Conservation (phyloP, 2,329 filamentous ascomycete species). For the Epichloe amarillans region DNA sequence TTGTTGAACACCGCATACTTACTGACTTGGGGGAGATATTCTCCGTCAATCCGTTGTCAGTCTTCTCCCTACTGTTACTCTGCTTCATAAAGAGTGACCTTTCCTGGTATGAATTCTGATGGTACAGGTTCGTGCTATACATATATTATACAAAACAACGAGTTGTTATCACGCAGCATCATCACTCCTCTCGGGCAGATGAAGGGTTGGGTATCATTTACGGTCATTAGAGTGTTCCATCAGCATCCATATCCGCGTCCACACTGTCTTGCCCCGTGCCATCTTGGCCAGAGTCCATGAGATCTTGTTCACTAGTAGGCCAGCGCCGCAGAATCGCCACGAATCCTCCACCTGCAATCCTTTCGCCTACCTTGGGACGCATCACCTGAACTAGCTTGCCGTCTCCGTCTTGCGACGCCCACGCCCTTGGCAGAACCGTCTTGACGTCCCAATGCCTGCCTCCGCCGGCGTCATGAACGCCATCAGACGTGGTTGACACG, state of each 20-base stretch:
- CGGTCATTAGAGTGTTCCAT: neutral
- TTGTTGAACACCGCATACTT: too few relatives aligned
- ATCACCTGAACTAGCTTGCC: constrained; percentile 23
- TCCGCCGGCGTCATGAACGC: constrained; percentile 31
- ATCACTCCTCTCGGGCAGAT: neutral
- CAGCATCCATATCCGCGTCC: neutral
- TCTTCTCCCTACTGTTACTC: too few relatives aligned
- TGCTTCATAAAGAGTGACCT: too few relatives aligned
- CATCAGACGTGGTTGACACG: constrained; percentile 23
- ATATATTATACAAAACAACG: neutral
- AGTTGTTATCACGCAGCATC: neutral
- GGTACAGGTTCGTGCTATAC: neutral
- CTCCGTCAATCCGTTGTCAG: too few relatives aligned
- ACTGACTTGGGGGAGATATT: too few relatives aligned
- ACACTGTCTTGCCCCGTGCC: neutral
- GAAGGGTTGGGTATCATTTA: neutral
- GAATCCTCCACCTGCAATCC: constrained; percentile 27
- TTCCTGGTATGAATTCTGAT: too few relatives aligned
- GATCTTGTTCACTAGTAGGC: constrained; percentile 10
- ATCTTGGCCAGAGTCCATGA: constrained; percentile 1
- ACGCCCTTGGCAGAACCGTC: constrained; percentile 23
- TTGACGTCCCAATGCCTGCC: constrained; percentile 53
- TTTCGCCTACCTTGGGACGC: constrained; percentile 27
- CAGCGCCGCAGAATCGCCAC: constrained; percentile 24
- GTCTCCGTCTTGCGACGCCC: constrained; percentile 9